A percentile compares a stretch with the other conserved stretches of the same genome.
phyloP scores from a whole-genome alignment of 2,329 filamentous ascomycete genomes.

The Cercospora sesami region DNA sequence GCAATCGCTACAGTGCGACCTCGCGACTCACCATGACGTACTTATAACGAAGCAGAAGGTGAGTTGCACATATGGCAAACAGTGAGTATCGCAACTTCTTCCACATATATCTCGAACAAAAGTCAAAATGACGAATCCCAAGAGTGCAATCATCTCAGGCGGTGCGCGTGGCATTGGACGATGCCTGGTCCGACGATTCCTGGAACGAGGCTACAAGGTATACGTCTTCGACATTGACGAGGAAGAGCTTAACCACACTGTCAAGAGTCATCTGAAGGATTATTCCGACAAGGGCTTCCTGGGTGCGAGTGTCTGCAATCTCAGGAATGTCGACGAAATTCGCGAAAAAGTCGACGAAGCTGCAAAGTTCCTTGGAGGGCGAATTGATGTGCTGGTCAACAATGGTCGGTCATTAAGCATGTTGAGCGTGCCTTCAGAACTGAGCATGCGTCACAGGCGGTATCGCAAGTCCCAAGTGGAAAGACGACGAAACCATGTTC shows the following conservation, averaged over 20 bases:
- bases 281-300: constrained; percentile 27
- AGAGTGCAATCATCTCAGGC: constrained; percentile 34
- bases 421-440: too few species aligned
- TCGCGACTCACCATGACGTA: constrained; percentile 6
- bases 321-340: constrained; percentile 39
- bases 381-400: constrained; percentile 45
- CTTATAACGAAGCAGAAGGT: not conserved
- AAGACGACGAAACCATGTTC: constrained; percentile 36
- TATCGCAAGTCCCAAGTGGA: constrained; percentile 39
- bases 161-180: constrained; percentile 41
- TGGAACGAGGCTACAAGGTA: constrained; percentile 42
- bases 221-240: constrained; percentile 45
- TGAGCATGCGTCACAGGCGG: too few species aligned
- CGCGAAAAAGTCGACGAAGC: constrained; percentile 35
- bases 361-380: constrained; percentile 36
- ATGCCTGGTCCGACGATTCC: constrained; percentile 39
- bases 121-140: constrained; percentile 8
- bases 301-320: constrained; percentile 34
- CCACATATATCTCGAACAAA: not conserved
- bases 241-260: constrained; percentile 41
- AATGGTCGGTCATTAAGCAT: constrained; percentile 38
- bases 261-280: constrained; percentile 32
- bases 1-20: not conserved
- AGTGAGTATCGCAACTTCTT: not conserved
- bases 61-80: not conserved